phyloP scores from a whole-genome alignment of 2,329 filamentous ascomycete species.

The Pseudofabraea citricarpa region DNA sequence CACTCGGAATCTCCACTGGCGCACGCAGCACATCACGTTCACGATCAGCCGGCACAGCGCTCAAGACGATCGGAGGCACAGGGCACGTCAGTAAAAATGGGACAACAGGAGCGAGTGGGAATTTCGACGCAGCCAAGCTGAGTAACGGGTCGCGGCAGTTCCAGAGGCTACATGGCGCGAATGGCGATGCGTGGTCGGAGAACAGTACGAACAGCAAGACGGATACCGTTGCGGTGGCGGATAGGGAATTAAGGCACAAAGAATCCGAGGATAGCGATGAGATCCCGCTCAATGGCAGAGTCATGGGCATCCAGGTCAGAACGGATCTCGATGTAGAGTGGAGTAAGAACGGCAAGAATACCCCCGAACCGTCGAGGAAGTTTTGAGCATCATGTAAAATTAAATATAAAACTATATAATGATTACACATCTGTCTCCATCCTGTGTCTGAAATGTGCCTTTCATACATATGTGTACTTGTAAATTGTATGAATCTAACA shows the following conservation, averaged over 20 bases:
- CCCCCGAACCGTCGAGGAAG: neutral
- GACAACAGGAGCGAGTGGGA: neutral
- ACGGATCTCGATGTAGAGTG: conserved; percentile 1
- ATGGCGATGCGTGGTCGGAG: neutral
- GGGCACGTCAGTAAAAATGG: neutral
- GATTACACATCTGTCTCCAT: too few species aligned
- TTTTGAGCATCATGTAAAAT: too few species aligned
- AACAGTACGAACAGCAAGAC: neutral
- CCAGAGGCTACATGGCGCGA: neutral
- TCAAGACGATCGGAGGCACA: neutral
- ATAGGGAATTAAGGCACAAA: neutral
- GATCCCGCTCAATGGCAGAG: neutral
- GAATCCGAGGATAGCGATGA: neutral
- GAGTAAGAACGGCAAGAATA: neutral
- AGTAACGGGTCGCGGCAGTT: neutral
- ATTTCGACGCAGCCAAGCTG: neutral
- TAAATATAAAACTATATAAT: too few species aligned
- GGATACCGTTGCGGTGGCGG: too few species aligned
- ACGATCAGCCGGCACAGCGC: neutral
- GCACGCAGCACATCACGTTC: neutral
- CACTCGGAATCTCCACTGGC: neutral
- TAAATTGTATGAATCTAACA: too few species aligned
- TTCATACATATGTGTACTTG: too few species aligned
- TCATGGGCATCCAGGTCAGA: neutral
- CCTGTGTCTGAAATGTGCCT: too few species aligned